phyloP scores from a whole-genome alignment of 2,329 filamentous ascomycete genomes.

The Colletotrichum tofieldiae region DNA sequence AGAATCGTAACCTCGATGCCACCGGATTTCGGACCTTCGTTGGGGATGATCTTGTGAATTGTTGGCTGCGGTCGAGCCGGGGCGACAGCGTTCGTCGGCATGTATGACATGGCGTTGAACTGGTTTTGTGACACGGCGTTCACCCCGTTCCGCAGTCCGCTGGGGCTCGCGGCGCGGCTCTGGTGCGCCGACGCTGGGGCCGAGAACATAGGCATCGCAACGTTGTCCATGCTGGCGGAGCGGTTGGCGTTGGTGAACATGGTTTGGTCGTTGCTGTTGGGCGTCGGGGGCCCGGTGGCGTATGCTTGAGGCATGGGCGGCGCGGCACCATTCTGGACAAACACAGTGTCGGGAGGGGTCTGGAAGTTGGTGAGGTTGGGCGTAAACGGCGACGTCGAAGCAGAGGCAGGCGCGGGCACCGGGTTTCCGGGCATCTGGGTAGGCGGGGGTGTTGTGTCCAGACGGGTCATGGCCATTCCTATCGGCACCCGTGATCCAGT shows the following conservation, averaged over 20 bases:
- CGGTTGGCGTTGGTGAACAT: slow-evolving; percentile 71
- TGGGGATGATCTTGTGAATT: slow-evolving; percentile 88
- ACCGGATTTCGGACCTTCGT: slow-evolving; percentile 85
- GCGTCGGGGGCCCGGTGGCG: slow-evolving; percentile 75
- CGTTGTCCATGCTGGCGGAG: slow-evolving; percentile 76
- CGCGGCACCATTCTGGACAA: slow-evolving; percentile 45
- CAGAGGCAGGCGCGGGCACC: slow-evolving; percentile 57
- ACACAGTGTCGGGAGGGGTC: slow-evolving; percentile 54
- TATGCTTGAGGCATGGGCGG: slow-evolving; percentile 51
- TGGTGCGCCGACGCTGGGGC: slow-evolving; percentile 80
- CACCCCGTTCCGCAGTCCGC: slow-evolving; percentile 64
- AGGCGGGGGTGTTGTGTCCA: slow-evolving; percentile 72
- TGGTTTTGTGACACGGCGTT: slow-evolving; percentile 59
- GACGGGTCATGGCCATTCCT: slow-evolving; percentile 84
- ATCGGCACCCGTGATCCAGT: slow-evolving; percentile 77
- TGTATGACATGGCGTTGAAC: slow-evolving; percentile 65
- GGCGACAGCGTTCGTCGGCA: slow-evolving; percentile 63
- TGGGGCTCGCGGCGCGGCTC: slow-evolving; percentile 85
- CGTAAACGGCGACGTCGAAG: slow-evolving; percentile 69
- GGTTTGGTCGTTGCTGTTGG: slow-evolving; percentile 74
- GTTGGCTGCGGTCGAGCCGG: slow-evolving; percentile 67
- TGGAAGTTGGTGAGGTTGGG: slow-evolving; percentile 63
- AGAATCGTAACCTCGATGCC: slow-evolving; percentile 91
- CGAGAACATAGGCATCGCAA: slow-evolving; percentile 77
- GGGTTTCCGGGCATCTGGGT: slow-evolving; percentile 57